A percentile compares a stretch with the other conserved stretches of the same genome.
These are phyloP conservation scores for Wickerhamiella dianesei DNA, from an alignment of 805 yeast genomes.

Conservation along the genomic window DNA sequence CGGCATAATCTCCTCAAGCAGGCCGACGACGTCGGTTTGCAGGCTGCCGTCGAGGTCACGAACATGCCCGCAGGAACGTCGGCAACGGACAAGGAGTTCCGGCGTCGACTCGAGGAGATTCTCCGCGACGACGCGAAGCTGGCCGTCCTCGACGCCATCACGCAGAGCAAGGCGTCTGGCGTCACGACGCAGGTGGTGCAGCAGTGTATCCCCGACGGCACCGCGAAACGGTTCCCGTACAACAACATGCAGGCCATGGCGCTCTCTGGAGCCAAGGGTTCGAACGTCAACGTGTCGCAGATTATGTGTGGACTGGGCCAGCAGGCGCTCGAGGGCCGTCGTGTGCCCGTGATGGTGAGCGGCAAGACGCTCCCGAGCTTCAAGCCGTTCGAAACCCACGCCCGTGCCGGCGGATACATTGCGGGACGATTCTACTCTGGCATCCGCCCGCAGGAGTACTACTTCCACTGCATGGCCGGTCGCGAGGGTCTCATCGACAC, in stretches of 20 bases:
- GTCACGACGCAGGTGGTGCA: slow-evolving; percentile 91
- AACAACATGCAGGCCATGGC: slow-evolving; percentile 99
- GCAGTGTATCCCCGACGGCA: slow-evolving; percentile 90
- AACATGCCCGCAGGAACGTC: slow-evolving; percentile 44
- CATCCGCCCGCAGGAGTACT: slow-evolving; percentile 94
- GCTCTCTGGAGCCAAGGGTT: slow-evolving; percentile 97
- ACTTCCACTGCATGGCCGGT: slow-evolving; percentile 99
- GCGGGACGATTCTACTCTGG: slow-evolving; percentile 96
- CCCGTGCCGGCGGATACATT: slow-evolving; percentile 97
- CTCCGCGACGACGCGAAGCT: slow-evolving; percentile 84
- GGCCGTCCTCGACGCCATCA: slow-evolving; percentile 88
- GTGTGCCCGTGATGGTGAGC: slow-evolving; percentile 98
- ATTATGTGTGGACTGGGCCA: slow-evolving; percentile 98
- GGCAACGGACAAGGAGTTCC: slow-evolving; percentile 58
- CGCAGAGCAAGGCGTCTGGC: slow-evolving; percentile 82
- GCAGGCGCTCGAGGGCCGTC: slow-evolving; percentile 97
- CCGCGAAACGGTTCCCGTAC: slow-evolving; percentile 88
- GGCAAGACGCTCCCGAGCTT: slow-evolving; percentile 96
- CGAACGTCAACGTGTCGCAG: slow-evolving; percentile 95
- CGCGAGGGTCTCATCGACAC: slow-evolving; percentile 99
- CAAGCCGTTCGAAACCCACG: slow-evolving; percentile 92
- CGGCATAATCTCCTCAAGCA: slow-evolving; percentile 68
- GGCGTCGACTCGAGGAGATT: slow-evolving; percentile 84
- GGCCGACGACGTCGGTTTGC: slow-evolving; percentile 71
- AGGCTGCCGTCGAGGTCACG: slow-evolving; percentile 90